Evolutionary conservation across 2,329 filamentous ascomycete species (phyloP).

Genomic region (Nemania bipapillata): DNA sequence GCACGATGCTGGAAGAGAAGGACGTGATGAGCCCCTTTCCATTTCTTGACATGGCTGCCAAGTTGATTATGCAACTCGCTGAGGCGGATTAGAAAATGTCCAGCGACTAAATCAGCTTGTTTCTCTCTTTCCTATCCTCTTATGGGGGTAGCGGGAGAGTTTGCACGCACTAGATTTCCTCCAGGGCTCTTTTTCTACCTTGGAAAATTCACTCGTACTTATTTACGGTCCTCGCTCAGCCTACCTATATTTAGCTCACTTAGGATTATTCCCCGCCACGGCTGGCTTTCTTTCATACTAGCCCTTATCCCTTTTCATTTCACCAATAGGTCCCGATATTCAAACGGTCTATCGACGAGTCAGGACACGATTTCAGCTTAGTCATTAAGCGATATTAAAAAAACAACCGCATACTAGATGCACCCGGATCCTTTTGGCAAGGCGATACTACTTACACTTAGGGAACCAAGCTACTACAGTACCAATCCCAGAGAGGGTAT

Average conservation of each 20-base stretch:
- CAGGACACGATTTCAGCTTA: neutral
- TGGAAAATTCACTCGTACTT: slow-evolving; percentile 5
- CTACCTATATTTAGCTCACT: neutral
- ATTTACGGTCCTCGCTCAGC: neutral
- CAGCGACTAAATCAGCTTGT: slow-evolving; percentile 3
- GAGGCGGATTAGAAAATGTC: slow-evolving; percentile 70
- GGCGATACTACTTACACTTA: neutral
- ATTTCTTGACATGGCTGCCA: slow-evolving; percentile 91
- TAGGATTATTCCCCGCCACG: neutral
- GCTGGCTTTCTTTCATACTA: neutral
- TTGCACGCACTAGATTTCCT: neutral
- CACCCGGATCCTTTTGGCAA: neutral
- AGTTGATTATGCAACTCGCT: slow-evolving; percentile 91
- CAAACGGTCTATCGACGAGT: neutral
- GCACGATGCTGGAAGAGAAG: slow-evolving; percentile 86
- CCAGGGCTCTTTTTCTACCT: neutral
- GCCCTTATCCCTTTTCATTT: neutral
- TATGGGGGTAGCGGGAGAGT: neutral
- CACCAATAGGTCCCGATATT: neutral
- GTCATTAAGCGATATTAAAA: neutral
- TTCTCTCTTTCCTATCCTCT: neutral
- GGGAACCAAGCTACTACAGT: neutral
- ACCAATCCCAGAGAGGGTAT: neutral
- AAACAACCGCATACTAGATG: slow-evolving; percentile 1
- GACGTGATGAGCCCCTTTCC: slow-evolving; percentile 95